Conservation (phyloP, 2,329 filamentous ascomycete species). For the Chrysosporium keratinophilum region DNA sequence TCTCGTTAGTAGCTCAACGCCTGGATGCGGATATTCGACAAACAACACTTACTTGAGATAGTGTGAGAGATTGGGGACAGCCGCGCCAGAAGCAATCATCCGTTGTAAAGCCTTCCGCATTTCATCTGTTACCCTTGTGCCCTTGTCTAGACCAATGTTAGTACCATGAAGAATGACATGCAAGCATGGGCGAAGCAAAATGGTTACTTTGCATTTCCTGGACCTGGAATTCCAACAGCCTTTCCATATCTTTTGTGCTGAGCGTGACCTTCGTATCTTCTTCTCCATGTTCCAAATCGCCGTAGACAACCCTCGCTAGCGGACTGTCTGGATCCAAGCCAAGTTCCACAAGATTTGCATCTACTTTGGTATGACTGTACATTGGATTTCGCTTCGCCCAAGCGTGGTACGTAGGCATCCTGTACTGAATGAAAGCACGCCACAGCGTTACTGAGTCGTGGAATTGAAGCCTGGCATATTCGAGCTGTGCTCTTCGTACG, state of each 20-base stretch:
- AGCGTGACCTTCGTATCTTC: slow-evolving; percentile 39
- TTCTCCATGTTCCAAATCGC: slow-evolving; percentile 33
- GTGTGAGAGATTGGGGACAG: slow-evolving; percentile 63
- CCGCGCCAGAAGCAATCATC: slow-evolving; percentile 55
- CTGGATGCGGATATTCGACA: not conserved
- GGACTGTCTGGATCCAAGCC: slow-evolving; percentile 43
- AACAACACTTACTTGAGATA: slow-evolving; percentile 53
- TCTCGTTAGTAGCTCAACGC: not conserved
- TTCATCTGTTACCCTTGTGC: slow-evolving; percentile 63
- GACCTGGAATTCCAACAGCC: slow-evolving; percentile 76
- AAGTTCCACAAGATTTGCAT: slow-evolving; percentile 52
- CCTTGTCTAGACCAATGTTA: slow-evolving; percentile 47
- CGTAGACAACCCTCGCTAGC: slow-evolving; percentile 44
- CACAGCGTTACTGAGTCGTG: slow-evolving; percentile 68
- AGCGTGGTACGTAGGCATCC: slow-evolving; percentile 58
- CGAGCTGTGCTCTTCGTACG: slow-evolving; percentile 62
- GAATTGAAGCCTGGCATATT: slow-evolving; percentile 72
- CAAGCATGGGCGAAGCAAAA: slow-evolving; percentile 21
- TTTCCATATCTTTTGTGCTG: slow-evolving; percentile 70
- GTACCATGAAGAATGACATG: not conserved
- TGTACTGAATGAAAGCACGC: slow-evolving; percentile 71
- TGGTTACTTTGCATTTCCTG: slow-evolving; percentile 66
- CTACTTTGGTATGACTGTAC: slow-evolving; percentile 43
- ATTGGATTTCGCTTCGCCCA: slow-evolving; percentile 48
- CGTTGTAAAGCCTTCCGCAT: slow-evolving; percentile 61